phyloP scores from a whole-genome alignment of 257 asterid species.

The Leptodermis oblonga region DNA sequence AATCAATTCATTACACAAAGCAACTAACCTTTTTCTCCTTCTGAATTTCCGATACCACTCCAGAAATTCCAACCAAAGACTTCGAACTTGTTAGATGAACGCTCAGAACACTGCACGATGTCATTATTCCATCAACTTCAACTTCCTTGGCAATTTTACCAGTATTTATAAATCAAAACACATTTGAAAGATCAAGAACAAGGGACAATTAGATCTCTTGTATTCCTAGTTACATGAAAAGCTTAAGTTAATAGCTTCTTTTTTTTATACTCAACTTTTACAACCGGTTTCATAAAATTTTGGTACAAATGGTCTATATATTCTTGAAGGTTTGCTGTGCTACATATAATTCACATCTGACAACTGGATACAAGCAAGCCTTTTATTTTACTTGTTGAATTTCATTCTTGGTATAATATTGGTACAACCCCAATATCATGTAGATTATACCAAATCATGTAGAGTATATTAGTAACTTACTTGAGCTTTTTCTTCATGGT shows the following conservation, averaged over 20 bases:
- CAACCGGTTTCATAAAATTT: too few species aligned
- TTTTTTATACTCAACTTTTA: neutral
- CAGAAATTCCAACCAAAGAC: conserved; percentile 91
- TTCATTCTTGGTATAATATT: neutral
- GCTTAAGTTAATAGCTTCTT: neutral
- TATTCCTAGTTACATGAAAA: neutral
- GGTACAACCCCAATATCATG: too few species aligned
- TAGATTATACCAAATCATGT: too few species aligned
- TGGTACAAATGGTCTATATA: neutral
- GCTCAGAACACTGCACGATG: conserved; percentile 68
- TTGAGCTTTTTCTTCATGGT: conserved; percentile 92
- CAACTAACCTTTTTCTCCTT: conserved; percentile 76
- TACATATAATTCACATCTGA: neutral
- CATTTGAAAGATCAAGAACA: neutral
- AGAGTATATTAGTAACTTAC: conserved; percentile 41
- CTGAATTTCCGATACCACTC: conserved; percentile 92
- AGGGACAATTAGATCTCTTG: neutral
- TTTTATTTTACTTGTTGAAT: neutral
- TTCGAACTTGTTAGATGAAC: conserved; percentile 95
- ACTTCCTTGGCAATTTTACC: conserved; percentile 18
- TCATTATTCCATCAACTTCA: conserved; percentile 14
- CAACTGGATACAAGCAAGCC: neutral
- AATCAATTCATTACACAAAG: conserved; percentile 7
- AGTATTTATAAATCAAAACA: neutral
- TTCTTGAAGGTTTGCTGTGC: neutral